A percentile compares a stretch with the other conserved stretches of the same genome.
phyloP scores from a whole-genome alignment of 2,329 filamentous ascomycete species.

The Elsinoe fawcettii region DNA sequence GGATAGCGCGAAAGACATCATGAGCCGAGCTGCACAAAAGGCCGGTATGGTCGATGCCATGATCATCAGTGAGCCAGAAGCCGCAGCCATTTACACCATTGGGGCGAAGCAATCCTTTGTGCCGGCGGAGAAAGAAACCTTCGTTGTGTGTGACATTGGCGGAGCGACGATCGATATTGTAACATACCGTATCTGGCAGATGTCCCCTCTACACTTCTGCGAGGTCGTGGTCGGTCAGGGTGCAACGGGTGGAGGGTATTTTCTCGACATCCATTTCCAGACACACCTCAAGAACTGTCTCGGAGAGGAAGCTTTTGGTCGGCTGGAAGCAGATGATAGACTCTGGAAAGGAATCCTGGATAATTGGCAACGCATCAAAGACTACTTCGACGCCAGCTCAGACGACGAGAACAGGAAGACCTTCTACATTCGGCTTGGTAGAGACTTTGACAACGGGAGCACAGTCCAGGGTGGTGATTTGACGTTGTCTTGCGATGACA shows the following conservation, averaged over 20 bases:
- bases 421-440: slow-evolving; percentile 70
- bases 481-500: slow-evolving; percentile 62
- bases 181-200: slow-evolving; percentile 69
- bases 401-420: slow-evolving; percentile 60
- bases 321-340: slow-evolving; percentile 69
- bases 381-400: slow-evolving; percentile 61
- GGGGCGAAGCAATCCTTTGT: slow-evolving; percentile 73
- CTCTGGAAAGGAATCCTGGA: slow-evolving; percentile 66
- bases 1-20: slow-evolving; percentile 77
- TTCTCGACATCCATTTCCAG: slow-evolving; percentile 65
- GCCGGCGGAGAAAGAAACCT: slow-evolving; percentile 57
- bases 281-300: slow-evolving; percentile 55
- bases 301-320: slow-evolving; percentile 47
- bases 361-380: slow-evolving; percentile 79
- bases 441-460: slow-evolving; percentile 62
- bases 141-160: slow-evolving; percentile 50
- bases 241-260: slow-evolving; percentile 68
- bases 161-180: slow-evolving; percentile 65
- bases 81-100: slow-evolving; percentile 50
- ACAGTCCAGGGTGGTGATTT: slow-evolving; percentile 70
- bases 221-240: slow-evolving; percentile 75
- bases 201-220: slow-evolving; percentile 55
- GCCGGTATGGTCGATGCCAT: slow-evolving; percentile 75
- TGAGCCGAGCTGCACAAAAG: slow-evolving; percentile 65
- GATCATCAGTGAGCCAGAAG: slow-evolving; percentile 64